Evolutionary conservation across 768 basidiomycete species (phyloP).

Genomic region (Mycena rosella): DNA sequence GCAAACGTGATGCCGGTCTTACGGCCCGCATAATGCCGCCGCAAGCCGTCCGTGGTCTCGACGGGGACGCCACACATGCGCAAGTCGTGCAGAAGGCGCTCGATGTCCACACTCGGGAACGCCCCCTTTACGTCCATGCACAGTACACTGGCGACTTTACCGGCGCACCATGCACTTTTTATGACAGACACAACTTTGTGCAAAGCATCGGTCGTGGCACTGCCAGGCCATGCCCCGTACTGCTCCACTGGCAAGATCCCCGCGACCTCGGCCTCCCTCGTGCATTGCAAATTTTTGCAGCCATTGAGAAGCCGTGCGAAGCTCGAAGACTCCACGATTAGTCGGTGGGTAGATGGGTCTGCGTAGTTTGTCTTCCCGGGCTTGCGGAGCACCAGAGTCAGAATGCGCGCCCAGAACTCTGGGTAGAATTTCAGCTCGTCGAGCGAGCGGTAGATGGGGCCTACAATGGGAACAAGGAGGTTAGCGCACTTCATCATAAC

Average conservation of each 20-base stretch:
- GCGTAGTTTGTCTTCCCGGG: constrained; percentile 50
- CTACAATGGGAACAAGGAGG: constrained; percentile 41
- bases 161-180: constrained; percentile 51
- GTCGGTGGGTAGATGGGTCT: constrained; percentile 49
- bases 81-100: constrained; percentile 51
- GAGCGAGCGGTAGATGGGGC: constrained; percentile 44
- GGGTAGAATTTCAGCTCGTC: constrained; percentile 40
- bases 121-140: constrained; percentile 60
- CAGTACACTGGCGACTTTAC: constrained; percentile 50
- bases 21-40: constrained; percentile 12
- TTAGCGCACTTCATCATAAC: too few species aligned
- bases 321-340: constrained; percentile 50
- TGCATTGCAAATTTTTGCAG: constrained; percentile 23
- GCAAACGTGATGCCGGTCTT: constrained; percentile 33
- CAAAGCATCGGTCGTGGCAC: constrained; percentile 52
- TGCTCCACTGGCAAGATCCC: constrained; percentile 50
- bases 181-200: constrained; percentile 48
- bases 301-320: constrained; percentile 38
- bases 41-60: constrained; percentile 32
- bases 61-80: constrained; percentile 43
- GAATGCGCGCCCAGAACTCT: constrained; percentile 41
- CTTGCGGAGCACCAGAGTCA: constrained; percentile 49
- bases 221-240: constrained; percentile 54
- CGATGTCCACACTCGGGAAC: constrained; percentile 60
- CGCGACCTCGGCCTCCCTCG: constrained; percentile 45